Evolutionary conservation across 208 protist genomes (phyloP), one percentile per base, ranked within the genome.

Genomic region (Acanthamoeba culbertsoni): DNA sequence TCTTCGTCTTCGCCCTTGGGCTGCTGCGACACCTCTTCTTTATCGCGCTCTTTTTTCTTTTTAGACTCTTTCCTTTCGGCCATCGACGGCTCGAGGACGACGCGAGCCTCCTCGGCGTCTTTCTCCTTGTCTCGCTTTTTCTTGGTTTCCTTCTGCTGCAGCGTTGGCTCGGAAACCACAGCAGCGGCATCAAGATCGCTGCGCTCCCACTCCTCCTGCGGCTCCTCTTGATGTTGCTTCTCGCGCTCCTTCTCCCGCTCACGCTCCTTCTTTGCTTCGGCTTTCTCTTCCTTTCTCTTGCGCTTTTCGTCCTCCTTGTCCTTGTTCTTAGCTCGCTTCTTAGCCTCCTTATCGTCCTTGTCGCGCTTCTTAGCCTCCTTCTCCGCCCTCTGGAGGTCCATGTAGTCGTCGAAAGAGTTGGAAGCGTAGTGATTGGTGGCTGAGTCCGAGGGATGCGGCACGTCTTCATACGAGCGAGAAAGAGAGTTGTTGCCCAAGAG

Each of bases 1-100:
- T 62, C 82, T 12, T 71, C 82, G 35, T 68, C 53, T n/a, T 88
- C 82, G 10, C 3, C 57, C 57, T 90, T 90, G 42, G 40, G 10
- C 75, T 62, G 75, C 48, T 37, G 43, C 73, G 18, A n/a, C 73
- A 2, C 37, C 35, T 86, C 40, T 4, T 90, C 82, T 68, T 90
- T 90, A 20, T 90, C 82, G 26, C 82, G 31, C 57, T 90, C 82
- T n/a, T 90, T 90, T 51, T 90, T 90, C 26, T 90, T 90, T 31
- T 68, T 90, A 2, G 48, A 68, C 53, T 90, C 82, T 90, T 90
- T 90, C 51, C 82, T 90, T 86, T 86, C 75, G 43, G 31, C 55
- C 42, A 57, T 59, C 35, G 46, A n/a, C n/a, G n/a, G 43, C 6
- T 86, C 75, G 33, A 73, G 31, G 35, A 28, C 23, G 33, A 18